Evolutionary conservation across 75 land plant species (phyloP), one percentile per base, ranked within the genome.

Genomic region (Ceratopteris richardii): DNA sequence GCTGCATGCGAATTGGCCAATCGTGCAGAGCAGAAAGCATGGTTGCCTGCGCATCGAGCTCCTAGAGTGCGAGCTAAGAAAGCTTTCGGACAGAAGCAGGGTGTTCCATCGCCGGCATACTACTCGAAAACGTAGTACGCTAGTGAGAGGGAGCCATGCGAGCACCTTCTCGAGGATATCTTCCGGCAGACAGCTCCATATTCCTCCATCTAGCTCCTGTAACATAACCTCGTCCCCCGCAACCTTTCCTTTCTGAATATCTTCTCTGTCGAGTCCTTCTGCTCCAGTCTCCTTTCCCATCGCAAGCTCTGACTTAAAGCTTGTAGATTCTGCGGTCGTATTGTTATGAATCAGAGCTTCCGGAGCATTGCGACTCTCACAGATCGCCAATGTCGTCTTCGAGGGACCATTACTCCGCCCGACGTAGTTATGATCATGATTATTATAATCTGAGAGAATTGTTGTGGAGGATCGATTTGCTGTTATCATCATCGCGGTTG

Each of bases 111-210:
- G 29, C 50, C 60, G 66, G 62, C 77, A 77, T 2, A 72, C 77
- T 11, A 24, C 19, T 0, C 77, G 64, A n/a, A 72, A 29, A 4
- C 79, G 69, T n/a, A 76, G 55, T 19, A 76, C 33, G 66, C 70
- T 62, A 11, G 70, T 28, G n/a, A 73, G 48, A 6, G 79, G 79
- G 43, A 77, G 19, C 41, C 55, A 37, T 20, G 66, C 58, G 50
- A 72, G 54, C 17, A 77, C 65, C 19, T 77, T 66, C 51, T 73
- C 63, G 46, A 72, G 30, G 39, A 73, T 24, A 42, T 77, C 77
- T 55, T 73, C 77, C 16, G 77, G 79, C 12, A 77, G 64, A 31
- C 31, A 50, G 37, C 71, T 57, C 79, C 77, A 77, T 20, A 77
- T 46, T 17, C 21, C 4, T 14, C 2, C 48, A 46, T 46, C 48